Evolutionary conservation across 345 rosid species (phyloP).

Genomic region (Trapa incisa): DNA sequence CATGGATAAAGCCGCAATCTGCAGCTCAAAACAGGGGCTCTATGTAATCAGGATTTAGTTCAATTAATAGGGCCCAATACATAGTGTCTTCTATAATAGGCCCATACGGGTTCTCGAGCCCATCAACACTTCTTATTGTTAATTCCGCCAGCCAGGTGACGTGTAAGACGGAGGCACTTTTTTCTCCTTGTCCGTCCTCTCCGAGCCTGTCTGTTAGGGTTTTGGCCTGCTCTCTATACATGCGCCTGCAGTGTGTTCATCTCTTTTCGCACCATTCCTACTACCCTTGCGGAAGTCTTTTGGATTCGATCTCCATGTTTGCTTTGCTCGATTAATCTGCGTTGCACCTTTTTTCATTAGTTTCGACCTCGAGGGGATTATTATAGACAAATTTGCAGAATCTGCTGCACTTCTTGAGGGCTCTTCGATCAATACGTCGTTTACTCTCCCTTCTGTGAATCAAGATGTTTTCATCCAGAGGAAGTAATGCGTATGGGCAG

Average conservation of each 20-base stretch:
- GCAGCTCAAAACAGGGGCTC: too few species aligned
- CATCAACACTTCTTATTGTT: too few species aligned
- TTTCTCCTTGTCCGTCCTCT: neutral
- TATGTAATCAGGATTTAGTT: too few species aligned
- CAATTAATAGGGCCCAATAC: too few species aligned
- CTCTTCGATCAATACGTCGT: neutral
- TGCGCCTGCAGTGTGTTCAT: neutral
- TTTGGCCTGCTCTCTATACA: neutral
- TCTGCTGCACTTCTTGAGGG: neutral
- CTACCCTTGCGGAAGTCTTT: neutral
- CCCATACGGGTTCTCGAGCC: too few species aligned
- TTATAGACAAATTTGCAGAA: neutral
- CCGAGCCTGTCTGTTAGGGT: neutral
- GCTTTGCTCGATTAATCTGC: neutral
- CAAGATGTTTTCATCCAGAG: conserved; percentile 71
- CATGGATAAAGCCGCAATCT: too few species aligned
- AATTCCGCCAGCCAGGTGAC: too few species aligned
- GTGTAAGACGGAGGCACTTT: too few species aligned
- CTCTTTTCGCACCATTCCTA: too few species aligned
- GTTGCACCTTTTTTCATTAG: neutral
- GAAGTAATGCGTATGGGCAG: conserved; percentile 61
- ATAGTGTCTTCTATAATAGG: too few species aligned
- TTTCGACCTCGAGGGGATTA: neutral
- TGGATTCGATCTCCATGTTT: neutral
- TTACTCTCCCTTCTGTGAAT: conserved; percentile 1